phyloP scores from a whole-genome alignment of 805 yeast genomes.

The Cyberlindnera veronae region DNA sequence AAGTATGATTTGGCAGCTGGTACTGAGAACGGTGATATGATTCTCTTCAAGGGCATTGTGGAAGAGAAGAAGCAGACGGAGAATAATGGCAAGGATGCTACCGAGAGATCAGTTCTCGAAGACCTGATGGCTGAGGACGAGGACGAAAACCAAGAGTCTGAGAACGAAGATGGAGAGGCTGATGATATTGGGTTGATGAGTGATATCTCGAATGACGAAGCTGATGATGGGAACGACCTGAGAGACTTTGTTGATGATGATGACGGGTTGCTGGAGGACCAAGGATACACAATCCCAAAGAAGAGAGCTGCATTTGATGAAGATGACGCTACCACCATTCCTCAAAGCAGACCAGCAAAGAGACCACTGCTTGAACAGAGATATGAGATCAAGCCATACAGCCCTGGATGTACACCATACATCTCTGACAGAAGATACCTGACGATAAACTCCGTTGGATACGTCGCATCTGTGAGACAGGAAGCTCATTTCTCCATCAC shows the following conservation, averaged over 20 bases:
- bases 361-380: conserved; percentile 1
- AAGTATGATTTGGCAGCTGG: conserved; percentile 31
- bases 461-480: conserved; percentile 71
- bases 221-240: conserved; percentile 25
- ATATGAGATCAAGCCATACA: conserved; percentile 56
- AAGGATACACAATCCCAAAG: conserved; percentile 35
- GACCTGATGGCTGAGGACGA: conserved; percentile 27
- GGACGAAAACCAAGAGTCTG: conserved; percentile 23
- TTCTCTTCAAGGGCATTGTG: conserved; percentile 27
- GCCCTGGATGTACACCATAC: conserved; percentile 89
- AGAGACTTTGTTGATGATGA: conserved; percentile 42
- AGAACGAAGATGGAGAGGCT: conserved; percentile 26
- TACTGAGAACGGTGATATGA: conserved; percentile 40
- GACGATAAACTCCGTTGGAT: conserved; percentile 77
- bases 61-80: conserved; percentile 21
- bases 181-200: conserved; percentile 28
- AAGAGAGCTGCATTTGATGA: conserved; percentile 17
- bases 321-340: conserved; percentile 1
- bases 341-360: conserved; percentile 10
- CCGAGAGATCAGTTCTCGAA: conserved; percentile 11
- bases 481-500: conserved; percentile 67
- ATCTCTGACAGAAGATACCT: conserved; percentile 65
- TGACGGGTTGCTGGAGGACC: conserved; percentile 63
- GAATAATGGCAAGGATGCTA: not conserved
- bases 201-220: conserved; percentile 22